These are phyloP conservation scores for Thinopyrum elongatum DNA, from an alignment of 176 grass and related monocot genomes.

Conservation along the genomic window DNA sequence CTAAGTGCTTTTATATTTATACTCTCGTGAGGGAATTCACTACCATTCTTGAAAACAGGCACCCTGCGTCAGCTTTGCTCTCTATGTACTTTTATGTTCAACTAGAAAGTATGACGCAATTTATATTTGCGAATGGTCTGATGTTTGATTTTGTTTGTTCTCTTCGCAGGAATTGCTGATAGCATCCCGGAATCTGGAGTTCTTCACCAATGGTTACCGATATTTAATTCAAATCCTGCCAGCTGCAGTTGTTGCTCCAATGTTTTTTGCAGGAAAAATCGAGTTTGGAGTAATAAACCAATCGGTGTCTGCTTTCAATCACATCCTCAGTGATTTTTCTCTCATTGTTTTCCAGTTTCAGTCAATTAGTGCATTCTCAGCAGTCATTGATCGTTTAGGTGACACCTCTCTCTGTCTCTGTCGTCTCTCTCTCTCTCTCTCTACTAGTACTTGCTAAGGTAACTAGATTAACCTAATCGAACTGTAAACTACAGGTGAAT, in stretches of 20 bases:
- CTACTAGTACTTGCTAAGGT: background rate
- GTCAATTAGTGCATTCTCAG: slow-evolving; percentile 97
- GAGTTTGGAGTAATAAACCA: slow-evolving; percentile 99
- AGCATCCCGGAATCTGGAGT: slow-evolving; percentile 90
- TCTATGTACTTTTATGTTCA: background rate
- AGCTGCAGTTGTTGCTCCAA: slow-evolving; percentile 95
- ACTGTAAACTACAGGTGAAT: slow-evolving; percentile 55
- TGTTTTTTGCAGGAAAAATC: slow-evolving; percentile 95
- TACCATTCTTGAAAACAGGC: background rate
- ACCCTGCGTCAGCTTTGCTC: background rate
- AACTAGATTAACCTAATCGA: background rate
- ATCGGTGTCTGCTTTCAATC: slow-evolving; percentile 97
- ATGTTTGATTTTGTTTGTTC: slow-evolving; percentile 19
- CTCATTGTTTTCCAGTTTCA: slow-evolving; percentile 98
- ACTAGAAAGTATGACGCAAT: background rate
- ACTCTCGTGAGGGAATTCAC: background rate
- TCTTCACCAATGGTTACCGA: slow-evolving; percentile 91
- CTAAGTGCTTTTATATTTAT: background rate
- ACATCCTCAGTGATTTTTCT: slow-evolving; percentile 97
- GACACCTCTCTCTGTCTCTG: background rate
- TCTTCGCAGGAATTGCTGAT: slow-evolving; percentile 80
- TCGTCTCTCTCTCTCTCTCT: background rate
- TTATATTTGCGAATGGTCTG: background rate
- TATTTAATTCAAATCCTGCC: slow-evolving; percentile 97
- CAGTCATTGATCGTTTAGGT: slow-evolving; percentile 96